Base-by-base conservation (phyloP, 1,284 basidiomycete genomes). In the Polyporus tsugae region DNA sequence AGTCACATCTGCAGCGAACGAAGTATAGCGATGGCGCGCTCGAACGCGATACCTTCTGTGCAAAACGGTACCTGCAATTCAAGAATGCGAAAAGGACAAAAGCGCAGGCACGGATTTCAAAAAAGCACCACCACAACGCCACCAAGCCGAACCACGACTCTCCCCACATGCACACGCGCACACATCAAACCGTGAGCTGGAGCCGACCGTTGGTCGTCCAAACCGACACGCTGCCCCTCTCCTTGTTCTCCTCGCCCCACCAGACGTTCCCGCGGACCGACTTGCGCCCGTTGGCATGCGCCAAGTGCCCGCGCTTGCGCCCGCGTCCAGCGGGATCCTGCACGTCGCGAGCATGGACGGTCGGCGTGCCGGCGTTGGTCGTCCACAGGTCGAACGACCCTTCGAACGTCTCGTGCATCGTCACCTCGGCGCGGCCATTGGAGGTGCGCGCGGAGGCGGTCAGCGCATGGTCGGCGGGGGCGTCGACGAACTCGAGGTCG, bases 381-480 rank as follows among this genome's bases (percentile, higher is more conserved):
- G 80, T 79, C 55, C 71, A 52, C 65, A 81, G 70, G n/a, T 71
- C 71, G 75, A 85, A 85, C 1, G 65, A 68, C 19, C 84, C 87
- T 69, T 88, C 84, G 68, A 80, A 86, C 0, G 85, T 79, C 39
- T 73, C 65, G 62, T 82, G 78, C 6, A 85, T 77, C 38, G 71
- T 63, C 9, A 82, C 78, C n/a, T 72, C 60, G 1, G 80, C 77
- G 0, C 71, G 76, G 11, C 76, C 77, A 33, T 81, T 73, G 4
- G 78, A 72, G 35, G 84, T 81, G 29, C 69, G 70, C 15, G 61
- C 82, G 1, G 73, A 66, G 64, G 83, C 70, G 63, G 72, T 39
- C 39, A 86, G 77, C 22, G 75, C 67, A 19, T 82, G 83, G 66
- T 82, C 77, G 33, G 82, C 70, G 1, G 87, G 85, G 2, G 80